A percentile compares a stretch with the other conserved stretches of the same genome.
Evolutionary conservation across 805 yeast genomes (phyloP).

Genomic region (Monosporozyma servazzii): DNA sequence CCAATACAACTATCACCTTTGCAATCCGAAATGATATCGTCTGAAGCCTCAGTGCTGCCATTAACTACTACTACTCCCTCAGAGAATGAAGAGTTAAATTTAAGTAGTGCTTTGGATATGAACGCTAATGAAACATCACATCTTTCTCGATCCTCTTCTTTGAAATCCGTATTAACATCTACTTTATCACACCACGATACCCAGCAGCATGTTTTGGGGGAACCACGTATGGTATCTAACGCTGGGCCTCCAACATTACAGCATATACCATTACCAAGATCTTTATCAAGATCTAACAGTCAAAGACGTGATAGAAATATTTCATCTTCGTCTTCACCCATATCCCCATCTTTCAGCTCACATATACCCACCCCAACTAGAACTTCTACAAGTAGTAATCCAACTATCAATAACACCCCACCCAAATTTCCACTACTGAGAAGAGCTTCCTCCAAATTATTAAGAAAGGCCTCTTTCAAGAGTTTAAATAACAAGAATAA

Average conservation of each 20-base stretch:
- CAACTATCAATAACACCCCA: neutral
- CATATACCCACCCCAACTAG: neutral
- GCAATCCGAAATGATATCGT: neutral
- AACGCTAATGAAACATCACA: neutral
- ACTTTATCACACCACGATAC: neutral
- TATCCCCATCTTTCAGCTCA: neutral
- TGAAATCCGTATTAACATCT: neutral
- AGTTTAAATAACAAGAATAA: constrained; percentile 3
- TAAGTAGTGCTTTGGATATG: neutral
- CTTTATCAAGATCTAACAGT: neutral
- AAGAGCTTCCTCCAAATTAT: constrained; percentile 27
- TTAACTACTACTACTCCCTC: neutral
- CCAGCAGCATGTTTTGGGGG: neutral
- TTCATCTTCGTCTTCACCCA: neutral
- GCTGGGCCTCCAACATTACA: neutral
- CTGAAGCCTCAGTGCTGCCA: neutral
- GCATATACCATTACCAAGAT: neutral
- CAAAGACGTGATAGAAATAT: neutral
- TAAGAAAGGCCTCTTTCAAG: constrained; percentile 22
- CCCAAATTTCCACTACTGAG: constrained; percentile 22
- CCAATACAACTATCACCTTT: neutral
- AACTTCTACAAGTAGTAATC: neutral
- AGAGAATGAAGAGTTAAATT: neutral
- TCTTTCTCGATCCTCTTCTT: neutral
- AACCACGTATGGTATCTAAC: neutral